phyloP scores from a whole-genome alignment of 2,329 filamentous ascomycete species.

The Aspergillus neoniger region DNA sequence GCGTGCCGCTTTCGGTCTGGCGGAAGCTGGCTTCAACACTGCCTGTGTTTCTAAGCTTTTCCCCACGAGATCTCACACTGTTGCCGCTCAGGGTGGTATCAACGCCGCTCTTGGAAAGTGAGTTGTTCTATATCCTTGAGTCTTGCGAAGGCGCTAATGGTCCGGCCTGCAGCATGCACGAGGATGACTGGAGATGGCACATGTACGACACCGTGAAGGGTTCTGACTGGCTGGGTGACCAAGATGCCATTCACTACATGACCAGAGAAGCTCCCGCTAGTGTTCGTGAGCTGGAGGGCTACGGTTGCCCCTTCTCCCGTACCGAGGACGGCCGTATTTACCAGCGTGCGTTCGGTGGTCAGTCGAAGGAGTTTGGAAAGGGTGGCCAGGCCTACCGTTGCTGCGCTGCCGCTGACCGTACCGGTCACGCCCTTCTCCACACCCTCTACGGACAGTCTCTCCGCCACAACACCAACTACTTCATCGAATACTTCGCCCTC shows the following conservation, averaged over 20 bases:
- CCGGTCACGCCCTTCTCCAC: conserved; percentile 95
- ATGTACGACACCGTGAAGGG: conserved; percentile 99
- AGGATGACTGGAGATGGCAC: conserved; percentile 98
- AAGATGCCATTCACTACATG: conserved; percentile 99
- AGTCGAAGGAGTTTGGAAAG: conserved; percentile 92
- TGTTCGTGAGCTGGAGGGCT: conserved; percentile 94
- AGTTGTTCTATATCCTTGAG: conserved; percentile 17
- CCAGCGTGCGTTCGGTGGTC: conserved; percentile 97
- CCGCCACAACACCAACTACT: conserved; percentile 98
- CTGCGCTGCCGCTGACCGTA: conserved; percentile 94
- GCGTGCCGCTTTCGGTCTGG: conserved; percentile 64
- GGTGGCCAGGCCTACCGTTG: conserved; percentile 97
- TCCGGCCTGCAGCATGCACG: conserved; percentile 74
- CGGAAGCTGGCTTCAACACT: conserved; percentile 65
- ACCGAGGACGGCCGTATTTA: conserved; percentile 97
- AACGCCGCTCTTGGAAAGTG: conserved; percentile 49
- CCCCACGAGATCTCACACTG: conserved; percentile 65
- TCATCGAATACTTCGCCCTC: conserved; percentile 98
- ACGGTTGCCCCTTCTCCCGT: conserved; percentile 89
- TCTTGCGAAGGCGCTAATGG: conserved; percentile 22
- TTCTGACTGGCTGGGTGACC: conserved; percentile 95
- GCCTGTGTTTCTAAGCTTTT: conserved; percentile 67
- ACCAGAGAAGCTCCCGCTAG: conserved; percentile 88
- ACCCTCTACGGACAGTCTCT: conserved; percentile 98
- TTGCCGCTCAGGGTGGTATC: conserved; percentile 69